Conservation (phyloP, 1,139 yeast species). For the Pichia terricola region DNA sequence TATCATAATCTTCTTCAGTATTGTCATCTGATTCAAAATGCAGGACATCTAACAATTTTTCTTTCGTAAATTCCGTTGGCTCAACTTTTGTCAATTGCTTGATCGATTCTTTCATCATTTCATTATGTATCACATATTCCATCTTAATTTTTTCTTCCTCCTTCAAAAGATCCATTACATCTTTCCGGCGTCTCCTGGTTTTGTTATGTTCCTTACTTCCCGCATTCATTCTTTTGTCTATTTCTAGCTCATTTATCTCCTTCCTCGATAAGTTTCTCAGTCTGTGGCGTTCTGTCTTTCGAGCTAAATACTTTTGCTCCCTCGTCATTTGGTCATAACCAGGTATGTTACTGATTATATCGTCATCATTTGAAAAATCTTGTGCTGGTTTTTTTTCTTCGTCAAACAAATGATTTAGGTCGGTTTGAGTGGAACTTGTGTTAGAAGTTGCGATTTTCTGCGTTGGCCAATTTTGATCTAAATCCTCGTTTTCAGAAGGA, state of each 20-base stretch:
- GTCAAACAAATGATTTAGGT: too few relatives aligned
- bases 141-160: background rate
- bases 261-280: background rate
- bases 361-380: background rate
- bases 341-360: background rate
- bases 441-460: too few relatives aligned
- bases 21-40: background rate
- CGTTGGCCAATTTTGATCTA: background rate
- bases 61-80: background rate
- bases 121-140: background rate
- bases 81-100: background rate
- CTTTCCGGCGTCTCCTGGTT: background rate
- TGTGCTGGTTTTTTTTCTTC: too few relatives aligned
- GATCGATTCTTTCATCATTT: background rate
- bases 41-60: background rate
- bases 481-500: background rate
- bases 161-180: too few relatives aligned
- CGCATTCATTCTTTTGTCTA: too few relatives aligned
- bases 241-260: background rate
- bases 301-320: constrained; percentile 21
- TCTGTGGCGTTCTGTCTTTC: constrained; percentile 8
- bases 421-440: too few relatives aligned
- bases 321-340: constrained; percentile 12
- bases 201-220: background rate
- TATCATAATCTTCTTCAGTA: background rate